These are phyloP conservation scores for Termitomyces sp. DNA, from an alignment of 1,284 basidiomycete species.

Conservation along the genomic window DNA sequence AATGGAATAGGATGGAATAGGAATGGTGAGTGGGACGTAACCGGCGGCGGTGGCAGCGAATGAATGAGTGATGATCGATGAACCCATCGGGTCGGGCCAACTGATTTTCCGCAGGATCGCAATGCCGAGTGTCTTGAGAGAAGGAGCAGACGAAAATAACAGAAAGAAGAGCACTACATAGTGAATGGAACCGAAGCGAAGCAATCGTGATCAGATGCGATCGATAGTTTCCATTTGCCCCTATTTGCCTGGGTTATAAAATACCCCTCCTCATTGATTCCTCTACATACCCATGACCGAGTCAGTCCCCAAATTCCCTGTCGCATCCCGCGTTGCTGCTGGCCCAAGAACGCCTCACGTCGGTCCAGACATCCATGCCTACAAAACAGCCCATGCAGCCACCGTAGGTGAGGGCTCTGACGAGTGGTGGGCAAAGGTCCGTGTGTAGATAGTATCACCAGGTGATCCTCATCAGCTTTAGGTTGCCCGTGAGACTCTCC, in stretches of 20 bases:
- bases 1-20: too few species aligned
- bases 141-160: too few species aligned
- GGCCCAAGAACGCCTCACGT: constrained; percentile 67
- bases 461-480: constrained; percentile 26
- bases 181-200: too few species aligned
- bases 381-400: constrained; percentile 62
- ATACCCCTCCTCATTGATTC: not conserved
- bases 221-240: not conserved
- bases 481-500: constrained; percentile 76
- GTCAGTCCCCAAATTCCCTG: constrained; percentile 42
- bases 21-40: too few species aligned
- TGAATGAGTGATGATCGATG: too few species aligned
- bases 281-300: constrained; percentile 16
- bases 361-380: constrained; percentile 71
- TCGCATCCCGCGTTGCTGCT: constrained; percentile 62
- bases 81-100: too few species aligned
- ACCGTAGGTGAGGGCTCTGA: constrained; percentile 75
- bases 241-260: constrained; percentile 8
- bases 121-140: too few species aligned
- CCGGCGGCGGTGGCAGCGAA: too few species aligned
- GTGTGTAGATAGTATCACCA: constrained; percentile 19
- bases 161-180: too few species aligned
- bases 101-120: too few species aligned
- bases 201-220: not conserved
- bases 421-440: constrained; percentile 83